These are phyloP conservation scores for Globisporangium uncinulatum DNA, from an alignment of 352 stramenopile genomes.

Conservation along the genomic window DNA sequence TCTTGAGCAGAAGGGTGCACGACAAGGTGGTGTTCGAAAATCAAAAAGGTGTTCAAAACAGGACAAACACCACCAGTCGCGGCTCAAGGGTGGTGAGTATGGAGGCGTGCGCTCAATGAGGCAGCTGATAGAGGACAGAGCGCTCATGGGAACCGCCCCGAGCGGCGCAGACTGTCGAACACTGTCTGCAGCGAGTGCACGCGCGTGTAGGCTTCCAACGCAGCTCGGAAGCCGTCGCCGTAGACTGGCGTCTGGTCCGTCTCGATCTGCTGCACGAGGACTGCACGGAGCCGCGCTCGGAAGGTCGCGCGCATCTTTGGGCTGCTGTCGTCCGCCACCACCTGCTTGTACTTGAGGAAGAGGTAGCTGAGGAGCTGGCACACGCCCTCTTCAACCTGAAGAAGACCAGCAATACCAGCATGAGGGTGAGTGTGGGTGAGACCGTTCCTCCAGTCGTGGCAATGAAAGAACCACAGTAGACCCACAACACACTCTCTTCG, in stretches of 20 bases:
- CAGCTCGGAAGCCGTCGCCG: constrained; percentile 59
- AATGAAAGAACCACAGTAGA: too few species aligned
- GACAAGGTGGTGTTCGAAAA: too few species aligned
- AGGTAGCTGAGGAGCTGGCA: constrained; percentile 77
- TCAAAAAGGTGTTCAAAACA: too few species aligned
- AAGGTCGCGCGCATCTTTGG: constrained; percentile 31
- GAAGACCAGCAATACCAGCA: background rate
- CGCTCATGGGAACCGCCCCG: constrained; percentile 41
- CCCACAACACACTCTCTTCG: too few species aligned
- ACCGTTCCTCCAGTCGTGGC: too few species aligned
- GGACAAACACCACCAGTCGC: too few species aligned
- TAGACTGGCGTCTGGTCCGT: constrained; percentile 55
- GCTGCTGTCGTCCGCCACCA: constrained; percentile 32
- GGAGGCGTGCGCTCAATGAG: too few species aligned
- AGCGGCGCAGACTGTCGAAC: constrained; percentile 52
- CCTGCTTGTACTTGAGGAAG: constrained; percentile 68
- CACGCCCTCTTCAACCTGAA: constrained; percentile 56
- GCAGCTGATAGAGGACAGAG: too few species aligned
- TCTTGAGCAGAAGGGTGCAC: too few species aligned
- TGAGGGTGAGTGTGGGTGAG: too few species aligned
- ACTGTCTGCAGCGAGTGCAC: constrained; percentile 59
- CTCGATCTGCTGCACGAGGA: constrained; percentile 61
- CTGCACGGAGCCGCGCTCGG: constrained; percentile 40
- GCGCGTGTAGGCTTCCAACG: constrained; percentile 54
- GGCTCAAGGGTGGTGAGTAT: too few species aligned